phyloP scores from a whole-genome alignment of 306 rosid species.

The Prinsepia uniflora region DNA sequence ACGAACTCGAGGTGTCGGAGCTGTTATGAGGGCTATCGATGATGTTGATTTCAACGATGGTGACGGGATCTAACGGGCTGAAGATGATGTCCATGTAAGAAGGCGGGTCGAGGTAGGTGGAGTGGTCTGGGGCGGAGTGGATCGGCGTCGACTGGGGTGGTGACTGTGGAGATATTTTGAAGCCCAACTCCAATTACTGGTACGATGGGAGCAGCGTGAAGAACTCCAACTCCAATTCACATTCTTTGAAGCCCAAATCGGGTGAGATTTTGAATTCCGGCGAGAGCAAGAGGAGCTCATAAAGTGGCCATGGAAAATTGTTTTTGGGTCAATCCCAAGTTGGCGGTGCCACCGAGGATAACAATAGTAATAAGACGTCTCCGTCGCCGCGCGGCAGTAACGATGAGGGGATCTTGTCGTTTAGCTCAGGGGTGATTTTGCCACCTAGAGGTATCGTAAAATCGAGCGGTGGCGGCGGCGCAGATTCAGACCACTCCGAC shows the following conservation, averaged over 20 bases:
- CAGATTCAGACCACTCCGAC: conserved; percentile 82
- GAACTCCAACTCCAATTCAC: conserved; percentile 34
- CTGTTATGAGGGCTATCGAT: conserved; percentile 48
- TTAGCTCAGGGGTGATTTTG: conserved; percentile 73
- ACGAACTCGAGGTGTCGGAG: conserved; percentile 38
- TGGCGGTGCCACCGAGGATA: conserved; percentile 36
- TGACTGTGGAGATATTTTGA: conserved; percentile 1
- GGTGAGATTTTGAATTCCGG: conserved; percentile 82
- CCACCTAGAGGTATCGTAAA: conserved; percentile 44
- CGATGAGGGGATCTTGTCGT: conserved; percentile 92
- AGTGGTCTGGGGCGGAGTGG: conserved; percentile 31
- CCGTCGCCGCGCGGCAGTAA: conserved; percentile 68
- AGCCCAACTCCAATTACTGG: conserved; percentile 38
- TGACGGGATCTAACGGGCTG: conserved; percentile 59
- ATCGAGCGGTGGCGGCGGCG: conserved; percentile 28
- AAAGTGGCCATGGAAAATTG: conserved; percentile 33
- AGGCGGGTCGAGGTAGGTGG: conserved; percentile 56
- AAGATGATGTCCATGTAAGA: conserved; percentile 65
- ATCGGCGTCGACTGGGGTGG: conserved; percentile 28
- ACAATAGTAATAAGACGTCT: conserved; percentile 53
- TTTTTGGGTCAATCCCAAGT: conserved; percentile 51
- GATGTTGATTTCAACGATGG: conserved; percentile 36
- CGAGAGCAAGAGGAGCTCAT: conserved; percentile 56
- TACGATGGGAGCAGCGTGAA: conserved; percentile 42
- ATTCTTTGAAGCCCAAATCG: conserved; percentile 69